These are phyloP conservation scores for Mollisiaceae sp. DNA, from an alignment of 2,329 filamentous ascomycete genomes.

Conservation along the genomic window DNA sequence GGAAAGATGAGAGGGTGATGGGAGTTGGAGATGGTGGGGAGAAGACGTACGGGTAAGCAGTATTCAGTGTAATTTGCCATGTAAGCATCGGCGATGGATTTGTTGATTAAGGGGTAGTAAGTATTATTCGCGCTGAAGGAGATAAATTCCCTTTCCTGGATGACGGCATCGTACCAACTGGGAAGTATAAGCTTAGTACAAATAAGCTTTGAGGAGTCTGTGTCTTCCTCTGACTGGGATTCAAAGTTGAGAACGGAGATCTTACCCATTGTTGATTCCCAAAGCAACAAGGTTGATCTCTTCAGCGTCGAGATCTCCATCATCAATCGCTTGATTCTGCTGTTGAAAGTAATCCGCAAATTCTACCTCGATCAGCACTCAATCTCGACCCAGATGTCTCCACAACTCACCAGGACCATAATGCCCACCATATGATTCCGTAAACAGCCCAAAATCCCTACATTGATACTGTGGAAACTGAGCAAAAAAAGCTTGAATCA, in stretches of 20 bases:
- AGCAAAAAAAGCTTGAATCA: slow-evolving; percentile 64
- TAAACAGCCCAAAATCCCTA: slow-evolving; percentile 59
- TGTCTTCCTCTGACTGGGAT: too few relatives aligned
- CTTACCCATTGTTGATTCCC: slow-evolving; percentile 45
- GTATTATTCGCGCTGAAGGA: background rate
- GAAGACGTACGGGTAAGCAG: background rate
- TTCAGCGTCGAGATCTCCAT: slow-evolving; percentile 45
- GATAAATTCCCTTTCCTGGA: slow-evolving; percentile 1
- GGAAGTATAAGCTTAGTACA: too few relatives aligned
- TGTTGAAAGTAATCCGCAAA: slow-evolving; percentile 52
- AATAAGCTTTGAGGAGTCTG: too few relatives aligned
- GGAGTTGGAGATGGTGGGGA: too few relatives aligned
- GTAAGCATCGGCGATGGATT: background rate
- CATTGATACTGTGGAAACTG: slow-evolving; percentile 68
- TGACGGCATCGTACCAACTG: slow-evolving; percentile 5
- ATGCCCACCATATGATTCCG: slow-evolving; percentile 60
- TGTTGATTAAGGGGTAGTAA: slow-evolving; percentile 1
- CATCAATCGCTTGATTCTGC: slow-evolving; percentile 58
- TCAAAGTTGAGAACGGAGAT: too few relatives aligned
- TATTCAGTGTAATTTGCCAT: background rate
- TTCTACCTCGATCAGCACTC: background rate
- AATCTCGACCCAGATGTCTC: background rate
- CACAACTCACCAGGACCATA: slow-evolving; percentile 52
- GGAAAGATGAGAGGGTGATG: too few relatives aligned
- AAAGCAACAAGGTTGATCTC: slow-evolving; percentile 44